phyloP scores from a whole-genome alignment of 306 rosid genomes.

The Inga laurina region DNA sequence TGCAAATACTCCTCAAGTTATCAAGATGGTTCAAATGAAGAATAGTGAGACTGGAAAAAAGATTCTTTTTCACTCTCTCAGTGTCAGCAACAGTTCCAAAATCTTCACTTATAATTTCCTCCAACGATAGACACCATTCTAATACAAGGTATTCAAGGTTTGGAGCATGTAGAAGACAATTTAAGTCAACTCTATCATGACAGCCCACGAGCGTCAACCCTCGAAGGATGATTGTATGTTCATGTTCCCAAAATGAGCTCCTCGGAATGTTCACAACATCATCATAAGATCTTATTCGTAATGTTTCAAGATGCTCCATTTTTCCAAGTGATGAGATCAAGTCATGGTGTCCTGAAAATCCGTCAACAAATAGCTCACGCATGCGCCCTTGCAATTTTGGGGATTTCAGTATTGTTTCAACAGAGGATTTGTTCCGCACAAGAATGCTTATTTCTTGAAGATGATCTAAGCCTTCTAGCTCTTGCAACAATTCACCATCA shows the following conservation, averaged over 20 bases:
- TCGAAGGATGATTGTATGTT: neutral
- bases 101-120: neutral
- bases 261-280: neutral
- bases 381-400: constrained; percentile 3
- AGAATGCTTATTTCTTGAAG: neutral
- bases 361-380: neutral
- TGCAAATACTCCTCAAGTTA: too few species aligned
- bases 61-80: neutral
- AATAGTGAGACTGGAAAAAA: neutral
- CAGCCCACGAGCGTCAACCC: rapidly evolving
- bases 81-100: neutral
- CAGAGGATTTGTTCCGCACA: neutral
- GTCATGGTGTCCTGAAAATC: neutral
- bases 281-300: neutral
- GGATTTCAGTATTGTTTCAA: neutral
- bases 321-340: neutral
- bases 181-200: neutral
- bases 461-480: neutral
- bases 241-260: neutral
- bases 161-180: neutral
- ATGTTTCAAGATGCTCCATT: neutral
- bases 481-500: neutral
- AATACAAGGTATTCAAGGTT: neutral
- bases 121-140: neutral
- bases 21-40: too few species aligned